These are phyloP conservation scores for Syzygium aqueum DNA, from an alignment of 345 rosid genomes.

Conservation along the genomic window DNA sequence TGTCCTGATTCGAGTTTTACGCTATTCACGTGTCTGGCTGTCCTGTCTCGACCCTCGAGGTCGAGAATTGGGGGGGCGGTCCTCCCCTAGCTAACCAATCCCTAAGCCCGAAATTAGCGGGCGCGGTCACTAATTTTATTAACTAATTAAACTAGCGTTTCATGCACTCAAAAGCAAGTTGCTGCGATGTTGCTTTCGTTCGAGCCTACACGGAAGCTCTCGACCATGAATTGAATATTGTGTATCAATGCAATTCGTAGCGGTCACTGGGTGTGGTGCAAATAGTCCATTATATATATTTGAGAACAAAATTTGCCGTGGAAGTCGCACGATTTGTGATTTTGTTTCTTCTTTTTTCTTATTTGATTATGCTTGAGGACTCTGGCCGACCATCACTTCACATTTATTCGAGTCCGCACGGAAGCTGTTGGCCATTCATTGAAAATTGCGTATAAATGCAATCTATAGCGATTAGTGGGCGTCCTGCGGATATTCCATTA, in stretches of 20 bases:
- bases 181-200: neutral
- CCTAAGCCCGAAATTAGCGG: neutral
- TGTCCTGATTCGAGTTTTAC: neutral
- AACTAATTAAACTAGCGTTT: neutral
- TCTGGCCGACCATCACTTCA: neutral
- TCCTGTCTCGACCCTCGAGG: neutral
- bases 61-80: neutral
- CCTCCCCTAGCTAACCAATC: neutral
- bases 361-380: neutral
- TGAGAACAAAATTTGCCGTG: rapidly evolving
- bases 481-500: neutral
- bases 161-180: neutral
- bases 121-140: neutral
- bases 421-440: neutral
- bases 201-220: neutral
- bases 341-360: neutral
- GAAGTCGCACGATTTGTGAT: rapidly evolving
- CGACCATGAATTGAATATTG: neutral
- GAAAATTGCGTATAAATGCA: neutral
- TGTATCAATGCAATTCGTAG: neutral
- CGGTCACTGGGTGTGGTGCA: neutral
- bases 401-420: neutral
- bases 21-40: neutral
- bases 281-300: neutral
- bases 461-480: neutral